Evolutionary conservation across 805 yeast genomes (phyloP), one percentile per base, ranked within the genome.

Genomic region (Candida insectorum): DNA sequence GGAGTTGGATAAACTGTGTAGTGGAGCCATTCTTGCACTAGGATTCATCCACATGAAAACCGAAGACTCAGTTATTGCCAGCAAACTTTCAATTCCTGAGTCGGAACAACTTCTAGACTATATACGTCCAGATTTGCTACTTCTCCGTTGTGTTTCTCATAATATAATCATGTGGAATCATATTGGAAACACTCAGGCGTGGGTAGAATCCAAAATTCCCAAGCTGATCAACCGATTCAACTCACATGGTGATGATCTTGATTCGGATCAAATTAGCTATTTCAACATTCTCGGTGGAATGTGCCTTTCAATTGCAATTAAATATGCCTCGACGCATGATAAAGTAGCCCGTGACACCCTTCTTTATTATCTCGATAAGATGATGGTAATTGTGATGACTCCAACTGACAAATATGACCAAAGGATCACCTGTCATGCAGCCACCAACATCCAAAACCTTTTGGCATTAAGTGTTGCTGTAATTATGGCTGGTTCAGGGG

Each of bases 401-500:
- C 63, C 69, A 1, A 68, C 76, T 0, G 48, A 45, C 4, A 72
- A 68, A 20, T 76, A 77, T 47, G 91, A 85, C 46, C 76, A 76
- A 38, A 66, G 64, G 34, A 56, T 84, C 22, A 71, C 86, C 0
- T 59, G 67, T 25, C 58, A 65, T 26, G 72, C 85, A 7, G 72
- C 82, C 1, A 58, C 68, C 14, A 72, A 71, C 21, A 63, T 80
- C 20, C 77, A 79, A 30, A 78, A 78, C 41, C 62, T 81, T 1
- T 45, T 87, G 10, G 71, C 81, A 1, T 54, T 91, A 4, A 73
- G 93, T 6, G 55, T 75, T 5, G 74, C 96, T 0, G 65, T 86
- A 17, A 71, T 88, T 0, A 84, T 87, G 85, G 89, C 95, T 2
- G 96, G 96, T 1, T 77, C 88, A 11, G 97, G 98, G 1, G 96